Conservation (phyloP, 1,284 basidiomycete species). For the Melanopsichium pennsylvanicum region DNA sequence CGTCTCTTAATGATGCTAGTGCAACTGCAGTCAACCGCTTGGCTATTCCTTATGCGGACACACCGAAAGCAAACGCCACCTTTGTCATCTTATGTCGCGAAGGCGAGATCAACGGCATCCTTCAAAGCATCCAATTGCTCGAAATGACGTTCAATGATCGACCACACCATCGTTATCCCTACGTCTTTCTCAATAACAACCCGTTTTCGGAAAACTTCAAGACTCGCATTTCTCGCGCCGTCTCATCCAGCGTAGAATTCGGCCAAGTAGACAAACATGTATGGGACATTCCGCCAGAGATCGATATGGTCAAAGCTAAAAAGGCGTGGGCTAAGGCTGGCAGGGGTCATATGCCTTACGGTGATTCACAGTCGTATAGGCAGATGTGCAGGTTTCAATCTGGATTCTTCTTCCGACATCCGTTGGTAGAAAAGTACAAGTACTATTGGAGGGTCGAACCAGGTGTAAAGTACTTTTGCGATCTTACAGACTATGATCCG, state of each 20-base stretch:
- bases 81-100: slow-evolving; percentile 65
- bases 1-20: background rate
- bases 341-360: slow-evolving; percentile 80
- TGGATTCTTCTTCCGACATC: slow-evolving; percentile 72
- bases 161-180: slow-evolving; percentile 61
- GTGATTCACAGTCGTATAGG: slow-evolving; percentile 73
- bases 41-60: slow-evolving; percentile 4
- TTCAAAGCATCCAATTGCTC: slow-evolving; percentile 49
- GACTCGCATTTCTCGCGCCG: slow-evolving; percentile 54
- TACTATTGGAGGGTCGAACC: slow-evolving; percentile 94
- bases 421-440: slow-evolving; percentile 75
- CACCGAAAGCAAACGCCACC: slow-evolving; percentile 63
- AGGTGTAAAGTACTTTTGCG: slow-evolving; percentile 78
- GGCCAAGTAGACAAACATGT: slow-evolving; percentile 81
- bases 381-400: slow-evolving; percentile 86
- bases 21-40: background rate
- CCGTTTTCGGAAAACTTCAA: slow-evolving; percentile 67
- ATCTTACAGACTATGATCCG: slow-evolving; percentile 77
- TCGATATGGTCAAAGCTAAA: slow-evolving; percentile 72
- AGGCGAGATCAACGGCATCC: slow-evolving; percentile 58
- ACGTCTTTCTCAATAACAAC: slow-evolving; percentile 67
- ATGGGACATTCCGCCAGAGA: slow-evolving; percentile 83
- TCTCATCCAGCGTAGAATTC: slow-evolving; percentile 69
- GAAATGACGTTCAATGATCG: slow-evolving; percentile 61
- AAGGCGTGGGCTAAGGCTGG: slow-evolving; percentile 75